Evolutionary conservation across 768 basidiomycete genomes (phyloP), one percentile per base, ranked within the genome.

Genomic region (Russula lepida): DNA sequence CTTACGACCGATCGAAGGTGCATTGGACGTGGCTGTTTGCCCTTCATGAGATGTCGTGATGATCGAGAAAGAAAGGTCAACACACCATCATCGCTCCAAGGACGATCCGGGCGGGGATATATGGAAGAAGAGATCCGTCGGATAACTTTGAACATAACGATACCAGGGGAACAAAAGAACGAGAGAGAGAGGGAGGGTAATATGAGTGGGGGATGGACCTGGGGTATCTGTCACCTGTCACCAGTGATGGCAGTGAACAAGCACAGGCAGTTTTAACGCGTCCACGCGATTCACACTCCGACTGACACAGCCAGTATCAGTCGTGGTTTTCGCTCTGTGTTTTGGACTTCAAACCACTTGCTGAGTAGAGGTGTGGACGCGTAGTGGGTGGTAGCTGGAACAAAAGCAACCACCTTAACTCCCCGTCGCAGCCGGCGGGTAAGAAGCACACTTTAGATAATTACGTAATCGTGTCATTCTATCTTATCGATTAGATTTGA

Each of bases 51-150:
- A 65, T 52, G 32, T n/a, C 13, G 55, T 39, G 28, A 43, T 64
- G 28, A 53, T 37, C 32, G 33, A 55, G 50, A 48, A 48, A 54
- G 55, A 56, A 62, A 54, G 53, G 37, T 6, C 6, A 13, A 50
- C 59, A 49, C 30, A 76, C 87, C 83, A 70, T 90, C 87, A 58
- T 89, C 86, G 67, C 79, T 79, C 88, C 88, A 89, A 35, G 86
- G 85, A 60, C 85, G 78, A 72, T 89, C 88, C 27, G 84, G 80
- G 56, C 87, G 81, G 28, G 84, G 83, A 66, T 88, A 81, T 23
- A 88, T 77, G 15, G 84, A 83, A 68, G 80, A 78, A 0, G 88
- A 89, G 62, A 89, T 83, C 48, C 86, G 83, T 66, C 88, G 80
- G 65, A 89, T 73, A 65, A 89, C 77, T 64, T 80, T 79, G 73